A percentile compares a stretch with the other conserved stretches of the same genome.
Evolutionary conservation across 331 rosid genomes (phyloP).

Genomic region (Arachis monticola): DNA sequence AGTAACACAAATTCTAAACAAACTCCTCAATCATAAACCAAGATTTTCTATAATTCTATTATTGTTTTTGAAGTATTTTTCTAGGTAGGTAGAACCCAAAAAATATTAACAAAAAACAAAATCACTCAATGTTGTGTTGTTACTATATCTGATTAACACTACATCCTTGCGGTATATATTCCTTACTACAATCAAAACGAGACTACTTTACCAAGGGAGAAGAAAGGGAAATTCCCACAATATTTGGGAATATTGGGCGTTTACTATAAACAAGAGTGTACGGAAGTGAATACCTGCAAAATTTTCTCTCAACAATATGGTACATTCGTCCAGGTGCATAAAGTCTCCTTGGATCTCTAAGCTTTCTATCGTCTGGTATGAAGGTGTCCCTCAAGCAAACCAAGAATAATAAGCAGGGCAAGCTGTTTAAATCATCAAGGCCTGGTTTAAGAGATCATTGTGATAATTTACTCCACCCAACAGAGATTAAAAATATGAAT

Average conservation of each 20-base stretch:
- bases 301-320: slow-evolving; percentile 87
- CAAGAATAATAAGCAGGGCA: slow-evolving; percentile 91
- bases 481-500: not conserved
- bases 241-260: not conserved
- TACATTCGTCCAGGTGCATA: slow-evolving; percentile 95
- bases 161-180: too few species aligned
- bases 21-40: not conserved
- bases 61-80: too few species aligned
- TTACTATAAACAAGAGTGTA: not conserved
- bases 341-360: slow-evolving; percentile 87
- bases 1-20: not conserved
- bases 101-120: too few species aligned
- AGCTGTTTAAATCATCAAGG: slow-evolving; percentile 80
- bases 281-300: slow-evolving; percentile 74
- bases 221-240: not conserved
- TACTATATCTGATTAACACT: not conserved
- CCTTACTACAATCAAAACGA: not conserved
- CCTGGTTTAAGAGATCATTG: slow-evolving; percentile 66
- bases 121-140: too few species aligned
- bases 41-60: not conserved
- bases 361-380: slow-evolving; percentile 86
- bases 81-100: not conserved
- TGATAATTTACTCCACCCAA: slow-evolving; percentile 50
- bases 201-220: not conserved
- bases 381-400: slow-evolving; percentile 97